Conservation (phyloP, 768 basidiomycete species). For the Pilatotrama ljubarskyi region DNA sequence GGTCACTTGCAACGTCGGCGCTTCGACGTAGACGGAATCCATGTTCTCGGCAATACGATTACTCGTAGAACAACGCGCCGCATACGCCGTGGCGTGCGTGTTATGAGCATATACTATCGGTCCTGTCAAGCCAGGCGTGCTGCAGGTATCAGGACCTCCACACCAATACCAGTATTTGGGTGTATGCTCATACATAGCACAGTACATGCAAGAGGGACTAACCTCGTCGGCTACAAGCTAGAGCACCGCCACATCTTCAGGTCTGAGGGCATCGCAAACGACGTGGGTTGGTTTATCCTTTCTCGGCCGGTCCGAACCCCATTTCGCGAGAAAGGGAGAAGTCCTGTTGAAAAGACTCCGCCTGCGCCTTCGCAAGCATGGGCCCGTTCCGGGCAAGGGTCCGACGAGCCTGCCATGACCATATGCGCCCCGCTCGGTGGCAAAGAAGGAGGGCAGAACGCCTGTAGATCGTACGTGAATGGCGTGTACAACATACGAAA, state of each 20-base stretch:
- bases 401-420: not conserved
- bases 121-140: not conserved
- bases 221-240: slow-evolving; percentile 1
- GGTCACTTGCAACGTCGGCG: slow-evolving; percentile 19
- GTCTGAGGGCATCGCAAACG: not conserved
- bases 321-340: slow-evolving; percentile 1
- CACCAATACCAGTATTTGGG: not conserved
- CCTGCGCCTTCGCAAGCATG: not conserved
- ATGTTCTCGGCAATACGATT: slow-evolving; percentile 8
- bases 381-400: not conserved
- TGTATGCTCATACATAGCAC: not conserved
- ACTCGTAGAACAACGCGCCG: not conserved
- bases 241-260: slow-evolving; percentile 17
- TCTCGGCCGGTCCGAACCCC: not conserved
- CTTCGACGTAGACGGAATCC: slow-evolving; percentile 15
- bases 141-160: not conserved
- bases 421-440: slow-evolving; percentile 8
- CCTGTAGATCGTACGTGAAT: slow-evolving; percentile 19
- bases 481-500: slow-evolving; percentile 13
- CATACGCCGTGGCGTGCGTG: not conserved
- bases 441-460: not conserved
- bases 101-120: no score
- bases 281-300: not conserved
- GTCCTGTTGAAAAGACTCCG: not conserved
- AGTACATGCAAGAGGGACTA: not conserved